Base-by-base conservation (phyloP, 2,329 filamentous ascomycete genomes). In the Neofusicoccum sp. region DNA sequence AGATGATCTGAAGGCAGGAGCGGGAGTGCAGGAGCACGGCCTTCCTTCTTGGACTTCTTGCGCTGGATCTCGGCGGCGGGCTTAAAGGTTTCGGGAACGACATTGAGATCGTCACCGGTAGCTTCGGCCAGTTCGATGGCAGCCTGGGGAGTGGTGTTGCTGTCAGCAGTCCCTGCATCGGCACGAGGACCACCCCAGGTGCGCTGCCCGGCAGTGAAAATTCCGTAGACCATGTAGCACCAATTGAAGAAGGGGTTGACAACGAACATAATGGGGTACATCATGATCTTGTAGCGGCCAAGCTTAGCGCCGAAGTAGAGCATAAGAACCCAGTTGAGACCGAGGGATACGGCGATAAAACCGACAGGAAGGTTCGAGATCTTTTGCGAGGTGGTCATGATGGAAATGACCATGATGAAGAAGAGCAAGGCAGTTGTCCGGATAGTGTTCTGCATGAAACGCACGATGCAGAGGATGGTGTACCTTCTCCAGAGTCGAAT, bases 181-280 rank as follows among this genome's bases (percentile, higher is more conserved):
- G 91, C 92, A 69, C 93, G 85, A 9, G 93, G 95, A 0, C 93
- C 93, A 66, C 93, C 93, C 93, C 95, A 99, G 1, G 93, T 98
- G 65, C 93, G 84, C 73, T 96, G 91, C 20, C 93, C 92, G 31
- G 93, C 92, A 0, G 93, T 97, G 75, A 96, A 95, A 67, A 96
- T 96, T 45, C 92, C 93, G 73, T 97, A 96, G 2, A 96, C 89
- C 89, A 97, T 96, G 78, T 98, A 98, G 62, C 91, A 85, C 93
- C 93, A 98, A 76, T 98, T 98, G 82, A 97, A 93, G 71, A 98
- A 96, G 0, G 95, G 93, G 71, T 97, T 98, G 64, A 97, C 75
- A 48, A 96, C 78, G 72, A 97, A 98, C 92, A 98, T 97, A 64
- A 98, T 69, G 0, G 93, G 93, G 72, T 98, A 98, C 5, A 98